Percentiles rank a stretch among this genome's conserved stretches.
Conservation (phyloP, 345 rosid species). For the Eucalyptus marginata region DNA sequence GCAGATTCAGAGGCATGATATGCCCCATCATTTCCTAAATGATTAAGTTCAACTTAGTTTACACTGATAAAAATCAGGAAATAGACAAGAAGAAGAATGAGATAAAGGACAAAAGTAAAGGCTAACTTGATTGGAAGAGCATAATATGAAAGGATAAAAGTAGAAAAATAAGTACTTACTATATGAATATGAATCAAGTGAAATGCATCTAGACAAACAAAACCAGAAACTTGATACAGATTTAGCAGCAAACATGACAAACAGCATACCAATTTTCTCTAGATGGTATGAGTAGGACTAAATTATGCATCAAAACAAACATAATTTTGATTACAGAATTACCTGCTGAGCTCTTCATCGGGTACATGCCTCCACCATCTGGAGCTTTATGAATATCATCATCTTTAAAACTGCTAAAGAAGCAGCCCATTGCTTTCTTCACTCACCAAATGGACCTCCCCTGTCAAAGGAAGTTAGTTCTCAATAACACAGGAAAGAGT, state of each 20-base stretch:
- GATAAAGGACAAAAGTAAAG: not conserved
- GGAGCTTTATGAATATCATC: constrained; percentile 60
- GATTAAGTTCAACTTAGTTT: not conserved
- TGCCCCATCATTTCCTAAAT: constrained; percentile 36
- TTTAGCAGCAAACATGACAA: not conserved
- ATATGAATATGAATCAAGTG: not conserved
- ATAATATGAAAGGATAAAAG: not conserved
- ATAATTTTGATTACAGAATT: not conserved
- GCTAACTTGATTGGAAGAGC: not conserved
- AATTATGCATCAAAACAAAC: not conserved
- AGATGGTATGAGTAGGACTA: not conserved
- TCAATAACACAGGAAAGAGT: not conserved
- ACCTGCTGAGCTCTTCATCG: constrained; percentile 58
- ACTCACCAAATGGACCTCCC: not conserved
- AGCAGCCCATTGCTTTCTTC: constrained; percentile 55
- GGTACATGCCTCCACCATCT: constrained; percentile 50
- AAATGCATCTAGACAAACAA: not conserved
- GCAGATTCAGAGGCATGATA: constrained; percentile 23
- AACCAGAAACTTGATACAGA: not conserved
- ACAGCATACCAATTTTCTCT: not conserved
- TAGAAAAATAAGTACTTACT: not conserved
- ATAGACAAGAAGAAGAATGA: not conserved
- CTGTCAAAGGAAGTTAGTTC: not conserved
- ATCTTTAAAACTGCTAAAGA: constrained; percentile 74
- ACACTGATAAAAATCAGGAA: not conserved